These are phyloP conservation scores for Linanthus parryae DNA, from an alignment of 148 eudicot species.

Conservation along the genomic window DNA sequence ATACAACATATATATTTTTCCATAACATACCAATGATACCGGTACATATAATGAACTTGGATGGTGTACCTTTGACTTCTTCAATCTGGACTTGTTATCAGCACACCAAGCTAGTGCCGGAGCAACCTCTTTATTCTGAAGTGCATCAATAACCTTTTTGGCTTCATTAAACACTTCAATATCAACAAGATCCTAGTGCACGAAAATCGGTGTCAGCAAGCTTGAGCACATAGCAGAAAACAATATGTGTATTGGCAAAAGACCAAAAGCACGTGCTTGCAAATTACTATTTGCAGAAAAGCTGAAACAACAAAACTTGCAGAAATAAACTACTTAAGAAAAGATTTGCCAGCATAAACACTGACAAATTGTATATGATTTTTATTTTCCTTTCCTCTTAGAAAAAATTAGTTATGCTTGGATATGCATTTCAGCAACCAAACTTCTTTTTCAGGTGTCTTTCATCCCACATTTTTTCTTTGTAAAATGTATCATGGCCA, in stretches of 20 bases:
- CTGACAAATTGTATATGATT: no score
- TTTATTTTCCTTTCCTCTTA: no score
- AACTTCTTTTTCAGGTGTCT: no score
- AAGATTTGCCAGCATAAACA: neutral
- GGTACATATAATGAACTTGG: neutral
- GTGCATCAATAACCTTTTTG: constrained; percentile 84
- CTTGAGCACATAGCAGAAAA: no score
- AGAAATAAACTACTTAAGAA: neutral
- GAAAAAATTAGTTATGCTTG: no score
- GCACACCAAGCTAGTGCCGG: constrained; percentile 98
- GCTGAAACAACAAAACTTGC: neutral
- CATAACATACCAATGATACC: no score
- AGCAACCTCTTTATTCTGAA: constrained; percentile 79
- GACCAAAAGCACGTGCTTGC: no score
- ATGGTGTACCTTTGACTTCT: constrained; percentile 76
- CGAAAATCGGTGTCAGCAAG: constrained; percentile 4
- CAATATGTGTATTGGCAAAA: no score
- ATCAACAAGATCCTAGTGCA: constrained; percentile 85
- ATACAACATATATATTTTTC: no score
- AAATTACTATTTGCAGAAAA: neutral
- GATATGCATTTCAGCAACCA: no score
- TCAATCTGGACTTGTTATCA: constrained; percentile 89
- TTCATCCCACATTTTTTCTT: no score
- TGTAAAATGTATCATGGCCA: no score
- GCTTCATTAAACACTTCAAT: constrained; percentile 92